phyloP scores from a whole-genome alignment of 2,329 filamentous ascomycete genomes.

The Fusarium tanahbumbuense region DNA sequence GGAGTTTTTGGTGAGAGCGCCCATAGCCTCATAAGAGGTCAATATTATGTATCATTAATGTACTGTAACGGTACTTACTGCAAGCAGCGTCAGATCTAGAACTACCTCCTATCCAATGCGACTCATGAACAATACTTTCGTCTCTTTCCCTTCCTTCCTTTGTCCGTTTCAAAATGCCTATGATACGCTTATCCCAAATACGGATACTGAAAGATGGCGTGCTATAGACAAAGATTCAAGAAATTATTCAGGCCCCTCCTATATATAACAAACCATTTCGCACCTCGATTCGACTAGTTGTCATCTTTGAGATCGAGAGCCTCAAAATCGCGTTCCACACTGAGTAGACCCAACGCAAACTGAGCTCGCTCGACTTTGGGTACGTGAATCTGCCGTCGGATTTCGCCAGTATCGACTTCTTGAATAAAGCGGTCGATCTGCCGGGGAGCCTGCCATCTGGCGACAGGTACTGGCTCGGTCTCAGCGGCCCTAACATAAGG shows the following conservation, averaged over 20 bases:
- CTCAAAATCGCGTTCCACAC: constrained; percentile 80
- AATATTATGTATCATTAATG: constrained; percentile 49
- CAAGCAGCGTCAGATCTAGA: constrained; percentile 22
- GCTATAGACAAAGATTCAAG: background rate
- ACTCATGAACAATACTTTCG: background rate
- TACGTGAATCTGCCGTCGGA: constrained; percentile 64
- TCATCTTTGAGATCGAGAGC: constrained; percentile 66
- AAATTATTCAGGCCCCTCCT: background rate
- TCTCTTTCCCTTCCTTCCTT: background rate
- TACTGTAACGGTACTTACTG: constrained; percentile 39
- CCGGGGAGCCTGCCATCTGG: constrained; percentile 63
- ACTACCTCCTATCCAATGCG: background rate
- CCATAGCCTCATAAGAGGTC: constrained; percentile 12
- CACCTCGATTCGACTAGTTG: constrained; percentile 5
- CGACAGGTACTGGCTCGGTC: constrained; percentile 49
- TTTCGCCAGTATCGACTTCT: constrained; percentile 56
- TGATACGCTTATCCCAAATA: constrained; percentile 1
- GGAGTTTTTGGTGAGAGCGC: constrained; percentile 26
- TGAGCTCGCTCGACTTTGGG: constrained; percentile 72
- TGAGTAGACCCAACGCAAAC: constrained; percentile 82
- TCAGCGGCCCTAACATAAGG: constrained; percentile 69
- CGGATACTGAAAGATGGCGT: background rate
- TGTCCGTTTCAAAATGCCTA: background rate
- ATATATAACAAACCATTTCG: background rate
- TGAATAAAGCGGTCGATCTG: constrained; percentile 64